phyloP scores from a whole-genome alignment of 2,329 filamentous ascomycete species.

The Pseudocercospora macadamiae region DNA sequence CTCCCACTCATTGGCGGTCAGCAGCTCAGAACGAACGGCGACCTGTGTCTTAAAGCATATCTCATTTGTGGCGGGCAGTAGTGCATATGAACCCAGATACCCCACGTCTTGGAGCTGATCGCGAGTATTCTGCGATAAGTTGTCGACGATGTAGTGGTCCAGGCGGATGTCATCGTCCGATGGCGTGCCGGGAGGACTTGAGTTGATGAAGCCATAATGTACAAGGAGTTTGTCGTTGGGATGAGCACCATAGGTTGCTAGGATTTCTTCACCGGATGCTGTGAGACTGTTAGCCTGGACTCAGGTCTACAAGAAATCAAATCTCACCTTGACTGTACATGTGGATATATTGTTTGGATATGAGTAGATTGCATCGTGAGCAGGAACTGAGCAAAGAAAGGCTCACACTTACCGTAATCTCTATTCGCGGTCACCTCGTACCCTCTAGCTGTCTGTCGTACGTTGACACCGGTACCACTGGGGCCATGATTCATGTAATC shows the following conservation, averaged over 20 bases:
- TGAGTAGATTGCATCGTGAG: not conserved
- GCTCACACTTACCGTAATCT: constrained; percentile 48
- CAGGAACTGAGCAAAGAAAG: not conserved
- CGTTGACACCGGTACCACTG: constrained; percentile 51
- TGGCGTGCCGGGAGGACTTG: constrained; percentile 1
- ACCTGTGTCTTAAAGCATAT: constrained; percentile 52
- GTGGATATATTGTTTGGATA: not conserved
- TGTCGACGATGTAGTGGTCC: constrained; percentile 46
- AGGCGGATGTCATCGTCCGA: constrained; percentile 46
- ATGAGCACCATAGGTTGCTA: constrained; percentile 70
- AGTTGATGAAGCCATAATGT: constrained; percentile 61
- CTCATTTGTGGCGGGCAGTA: constrained; percentile 34
- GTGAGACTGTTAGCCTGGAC: not conserved
- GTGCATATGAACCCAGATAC: constrained; percentile 44
- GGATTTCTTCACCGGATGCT: constrained; percentile 55
- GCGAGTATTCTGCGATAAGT: constrained; percentile 38
- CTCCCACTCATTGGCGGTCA: constrained; percentile 43
- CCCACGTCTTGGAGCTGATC: constrained; percentile 46
- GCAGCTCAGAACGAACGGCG: constrained; percentile 42
- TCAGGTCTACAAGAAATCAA: not conserved
- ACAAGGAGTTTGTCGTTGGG: constrained; percentile 72
- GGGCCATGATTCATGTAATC: constrained; percentile 68
- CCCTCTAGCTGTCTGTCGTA: constrained; percentile 53
- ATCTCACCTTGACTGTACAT: not conserved
- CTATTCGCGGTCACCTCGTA: constrained; percentile 60